phyloP scores from a whole-genome alignment of 495 filamentous ascomycete genomes.

The Rhizodiscina lignyota region DNA sequence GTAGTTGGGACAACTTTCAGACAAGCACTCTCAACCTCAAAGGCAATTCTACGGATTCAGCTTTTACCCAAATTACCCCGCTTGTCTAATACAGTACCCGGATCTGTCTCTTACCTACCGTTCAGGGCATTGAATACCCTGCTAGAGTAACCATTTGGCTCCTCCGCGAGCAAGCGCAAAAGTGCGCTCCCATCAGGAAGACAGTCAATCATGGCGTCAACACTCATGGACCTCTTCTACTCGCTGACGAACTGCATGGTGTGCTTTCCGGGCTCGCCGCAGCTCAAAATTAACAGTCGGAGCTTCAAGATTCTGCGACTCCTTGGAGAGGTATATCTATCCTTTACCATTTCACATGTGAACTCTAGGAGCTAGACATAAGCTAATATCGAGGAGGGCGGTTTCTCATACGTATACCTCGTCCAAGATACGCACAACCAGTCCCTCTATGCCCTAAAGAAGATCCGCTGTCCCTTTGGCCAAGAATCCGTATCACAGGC shows the following conservation, averaged over 20 bases:
- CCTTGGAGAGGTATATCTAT: slow-evolving; percentile 57
- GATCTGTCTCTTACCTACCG: no score
- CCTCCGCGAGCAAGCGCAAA: no score
- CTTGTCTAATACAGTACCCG: no score
- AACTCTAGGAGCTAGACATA: slow-evolving; percentile 1
- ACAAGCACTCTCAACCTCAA: no score
- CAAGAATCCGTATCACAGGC: slow-evolving; percentile 88
- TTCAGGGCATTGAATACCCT: no score
- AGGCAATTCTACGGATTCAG: no score
- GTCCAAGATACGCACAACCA: slow-evolving; percentile 75
- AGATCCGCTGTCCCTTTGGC: slow-evolving; percentile 95
- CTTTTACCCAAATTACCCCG: no score
- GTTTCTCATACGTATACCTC: slow-evolving; percentile 97
- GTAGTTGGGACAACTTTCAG: no score
- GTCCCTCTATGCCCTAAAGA: slow-evolving; percentile 85
- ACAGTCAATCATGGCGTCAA: no score
- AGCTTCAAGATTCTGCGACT: slow-evolving; percentile 90
- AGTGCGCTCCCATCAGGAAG: no score
- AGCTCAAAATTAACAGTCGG: slow-evolving; percentile 84
- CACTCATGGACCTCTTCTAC: slow-evolving; percentile 75
- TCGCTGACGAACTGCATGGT: slow-evolving; percentile 85
- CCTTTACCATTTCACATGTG: neutral
- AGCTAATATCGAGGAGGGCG: slow-evolving; percentile 39
- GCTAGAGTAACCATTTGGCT: no score
- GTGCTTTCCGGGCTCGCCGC: slow-evolving; percentile 87